Conservation (phyloP, 2,329 filamentous ascomycete species). For the Aspergillus sp. region DNA sequence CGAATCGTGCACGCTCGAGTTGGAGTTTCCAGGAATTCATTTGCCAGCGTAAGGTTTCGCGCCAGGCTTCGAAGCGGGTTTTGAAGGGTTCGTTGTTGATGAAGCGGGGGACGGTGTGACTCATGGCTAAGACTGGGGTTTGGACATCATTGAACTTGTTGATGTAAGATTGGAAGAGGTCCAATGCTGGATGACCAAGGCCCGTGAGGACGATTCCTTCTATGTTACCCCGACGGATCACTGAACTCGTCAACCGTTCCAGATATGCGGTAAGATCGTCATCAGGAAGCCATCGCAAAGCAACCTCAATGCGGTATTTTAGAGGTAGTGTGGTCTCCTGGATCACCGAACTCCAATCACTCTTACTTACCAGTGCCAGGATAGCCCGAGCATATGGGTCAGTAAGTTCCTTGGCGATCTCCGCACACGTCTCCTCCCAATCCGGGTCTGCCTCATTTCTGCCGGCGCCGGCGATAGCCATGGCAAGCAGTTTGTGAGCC, state of each 20-base stretch:
- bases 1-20: conserved; percentile 53
- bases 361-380: conserved; percentile 53
- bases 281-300: conserved; percentile 47
- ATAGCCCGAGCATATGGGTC: conserved; percentile 58
- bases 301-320: conserved; percentile 55
- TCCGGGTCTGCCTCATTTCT: conserved; percentile 47
- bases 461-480: conserved; percentile 42
- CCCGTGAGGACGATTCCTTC: conserved; percentile 58
- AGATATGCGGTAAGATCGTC: conserved; percentile 47
- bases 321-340: conserved; percentile 53
- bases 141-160: conserved; percentile 55
- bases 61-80: conserved; percentile 52
- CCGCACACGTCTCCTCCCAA: conserved; percentile 55
- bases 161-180: conserved; percentile 56
- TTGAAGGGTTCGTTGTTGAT: conserved; percentile 48
- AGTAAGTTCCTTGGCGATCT: conserved; percentile 56
- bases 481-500: conserved; percentile 52
- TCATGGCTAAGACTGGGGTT: conserved; percentile 55
- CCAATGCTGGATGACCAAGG: conserved; percentile 50
- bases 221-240: conserved; percentile 50
- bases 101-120: conserved; percentile 53
- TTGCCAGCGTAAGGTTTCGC: conserved; percentile 53
- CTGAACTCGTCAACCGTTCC: conserved; percentile 45
- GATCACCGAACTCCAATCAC: conserved; percentile 54
- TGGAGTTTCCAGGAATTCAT: conserved; percentile 59